Base-by-base conservation (phyloP, 2,329 filamentous ascomycete species). In the Diaporthe australafricana region DNA sequence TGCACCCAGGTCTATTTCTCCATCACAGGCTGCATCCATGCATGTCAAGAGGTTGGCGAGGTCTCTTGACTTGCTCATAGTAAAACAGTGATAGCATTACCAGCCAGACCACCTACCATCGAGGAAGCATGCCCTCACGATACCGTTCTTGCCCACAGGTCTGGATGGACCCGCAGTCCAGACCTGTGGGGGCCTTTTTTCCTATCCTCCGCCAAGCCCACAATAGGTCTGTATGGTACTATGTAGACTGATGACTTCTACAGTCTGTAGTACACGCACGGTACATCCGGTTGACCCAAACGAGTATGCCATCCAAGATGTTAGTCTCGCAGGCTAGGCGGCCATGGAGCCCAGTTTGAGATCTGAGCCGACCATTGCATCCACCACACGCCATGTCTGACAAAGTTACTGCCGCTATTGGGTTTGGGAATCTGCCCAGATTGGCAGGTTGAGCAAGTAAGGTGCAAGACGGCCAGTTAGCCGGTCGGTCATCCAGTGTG, bases 401-500 rank as follows among this genome's bases (percentile, higher is more conserved):
- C 40, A n/a, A 32, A 32, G 25, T 12, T 42, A 63, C 20, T 63
- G 57, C 14, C 30, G 27, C 57, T n/a, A 62, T 62, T 62, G 57
- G 57, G n/a, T 11, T n/a, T n/a, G n/a, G n/a, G n/a, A n/a, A 22
- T 48, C 27, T 63, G 27, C 57, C 27, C 42, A 63, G 42, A 48
- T 27, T 63, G 60, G 60, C 25, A 50, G 60, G 60, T 20, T 65
- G 60, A 35, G 32, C 9, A 35, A 35, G 30, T 65, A n/a, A 50
- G 60, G n/a, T 38, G 60, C 45, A 30, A 65, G 22, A 65, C 38
- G 14, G 38, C 38, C 60, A 50, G 60, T 45, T 45, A 65, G 60
- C 60, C 60, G 60, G 60, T 65, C 60, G 60, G 60, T 65, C 45
- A 65, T 38, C 60, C 60, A 45, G 60, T 65, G 60, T 48, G n/a